Conservation (phyloP, 495 filamentous ascomycete species). For the Penicillium bovifimosum region DNA sequence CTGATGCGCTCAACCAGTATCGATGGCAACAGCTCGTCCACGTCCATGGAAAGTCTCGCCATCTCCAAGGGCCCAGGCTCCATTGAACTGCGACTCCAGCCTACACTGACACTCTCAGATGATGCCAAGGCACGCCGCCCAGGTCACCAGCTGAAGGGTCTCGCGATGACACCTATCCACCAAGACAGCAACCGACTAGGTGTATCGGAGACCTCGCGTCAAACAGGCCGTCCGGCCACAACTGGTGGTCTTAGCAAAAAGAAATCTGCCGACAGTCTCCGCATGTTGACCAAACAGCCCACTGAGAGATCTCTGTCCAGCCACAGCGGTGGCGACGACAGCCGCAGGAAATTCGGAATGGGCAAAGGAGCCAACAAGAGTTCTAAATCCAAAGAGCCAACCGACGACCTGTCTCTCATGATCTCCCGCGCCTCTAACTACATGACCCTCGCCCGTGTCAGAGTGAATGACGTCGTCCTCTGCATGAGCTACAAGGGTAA, state of each 20-base stretch:
- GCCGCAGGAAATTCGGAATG: constrained; percentile 51
- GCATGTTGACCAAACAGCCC: constrained; percentile 42
- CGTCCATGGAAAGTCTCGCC: constrained; percentile 32
- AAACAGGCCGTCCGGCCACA: constrained; percentile 26
- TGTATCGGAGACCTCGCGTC: constrained; percentile 19
- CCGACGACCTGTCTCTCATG: constrained; percentile 97
- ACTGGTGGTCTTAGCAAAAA: constrained; percentile 49
- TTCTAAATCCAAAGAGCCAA: constrained; percentile 51
- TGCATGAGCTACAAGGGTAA: constrained; percentile 96
- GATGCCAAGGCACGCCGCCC: constrained; percentile 34
- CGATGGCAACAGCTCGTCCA: constrained; percentile 25
- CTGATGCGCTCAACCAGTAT: constrained; percentile 23
- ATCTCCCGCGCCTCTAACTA: constrained; percentile 91
- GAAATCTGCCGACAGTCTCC: constrained; percentile 62
- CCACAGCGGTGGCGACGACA: constrained; percentile 51
- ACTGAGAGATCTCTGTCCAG: constrained; percentile 40
- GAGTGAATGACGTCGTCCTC: constrained; percentile 88
- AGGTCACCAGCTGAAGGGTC: constrained; percentile 42
- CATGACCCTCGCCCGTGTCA: constrained; percentile 94
- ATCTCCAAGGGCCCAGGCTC: constrained; percentile 54
- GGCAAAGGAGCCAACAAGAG: constrained; percentile 41
- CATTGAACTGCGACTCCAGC: constrained; percentile 70
- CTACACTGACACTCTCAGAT: constrained; percentile 64
- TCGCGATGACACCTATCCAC: constrained; percentile 36
- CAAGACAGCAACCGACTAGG: constrained; percentile 42